Evolutionary conservation across 1,284 basidiomycete species (phyloP).

Genomic region (Malassezia slooffiae): DNA sequence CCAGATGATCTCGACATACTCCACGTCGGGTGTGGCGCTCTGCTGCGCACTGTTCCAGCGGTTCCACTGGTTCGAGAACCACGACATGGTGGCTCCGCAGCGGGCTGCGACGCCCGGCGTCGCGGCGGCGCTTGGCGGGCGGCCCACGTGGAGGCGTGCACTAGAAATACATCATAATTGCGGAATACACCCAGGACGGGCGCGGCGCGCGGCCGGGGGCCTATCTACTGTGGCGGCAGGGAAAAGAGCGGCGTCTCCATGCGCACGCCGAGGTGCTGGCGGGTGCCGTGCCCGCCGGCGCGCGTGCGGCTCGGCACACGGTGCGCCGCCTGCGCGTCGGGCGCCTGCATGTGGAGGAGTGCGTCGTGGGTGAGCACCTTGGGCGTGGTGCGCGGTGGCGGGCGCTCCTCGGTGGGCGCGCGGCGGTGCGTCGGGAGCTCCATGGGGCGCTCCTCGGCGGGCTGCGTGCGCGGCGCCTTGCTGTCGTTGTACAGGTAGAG

Average conservation of each 20-base stretch:
- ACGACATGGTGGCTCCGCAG: slow-evolving; percentile 27
- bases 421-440: slow-evolving; percentile 10
- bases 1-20: slow-evolving; percentile 33
- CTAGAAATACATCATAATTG: too few relatives aligned
- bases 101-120: neutral
- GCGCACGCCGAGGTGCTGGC: slow-evolving; percentile 1
- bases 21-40: neutral
- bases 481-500: slow-evolving; percentile 87
- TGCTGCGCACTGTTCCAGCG: slow-evolving; percentile 15
- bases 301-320: too few relatives aligned
- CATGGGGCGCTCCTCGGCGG: neutral
- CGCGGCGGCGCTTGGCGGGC: too few relatives aligned
- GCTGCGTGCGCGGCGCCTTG: slow-evolving; percentile 4
- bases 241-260: slow-evolving; percentile 12
- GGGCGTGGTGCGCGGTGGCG: too few relatives aligned
- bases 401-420: neutral
- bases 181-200: too few relatives aligned
- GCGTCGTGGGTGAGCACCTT: too few relatives aligned
- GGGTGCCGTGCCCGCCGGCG: neutral
- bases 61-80: slow-evolving; percentile 45
- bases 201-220: too few relatives aligned
- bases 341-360: too few relatives aligned
- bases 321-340: too few relatives aligned
- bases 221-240: slow-evolving; percentile 9
- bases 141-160: too few relatives aligned